Percentiles rank a stretch among this genome's conserved stretches.
phyloP scores from a whole-genome alignment of 768 basidiomycete species.

The Paxillus involutus region DNA sequence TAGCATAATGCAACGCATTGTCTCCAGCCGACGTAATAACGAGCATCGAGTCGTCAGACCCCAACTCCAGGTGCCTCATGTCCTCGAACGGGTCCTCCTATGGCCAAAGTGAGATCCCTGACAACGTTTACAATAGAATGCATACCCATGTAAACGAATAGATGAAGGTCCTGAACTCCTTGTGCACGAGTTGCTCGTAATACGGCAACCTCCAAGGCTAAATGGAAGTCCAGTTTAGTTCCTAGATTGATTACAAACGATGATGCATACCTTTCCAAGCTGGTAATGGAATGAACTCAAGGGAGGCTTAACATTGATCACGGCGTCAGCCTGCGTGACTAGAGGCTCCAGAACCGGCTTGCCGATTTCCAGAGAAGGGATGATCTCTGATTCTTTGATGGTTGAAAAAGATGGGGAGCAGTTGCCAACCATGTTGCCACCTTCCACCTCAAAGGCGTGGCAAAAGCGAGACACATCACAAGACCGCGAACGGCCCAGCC shows the following conservation, averaged over 20 bases:
- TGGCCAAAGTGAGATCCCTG: constrained; percentile 1
- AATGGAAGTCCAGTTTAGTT: constrained; percentile 3
- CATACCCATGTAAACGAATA: constrained; percentile 63
- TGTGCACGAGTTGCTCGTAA: constrained; percentile 66
- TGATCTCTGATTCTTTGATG: constrained; percentile 34
- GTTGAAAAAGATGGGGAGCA: constrained; percentile 39
- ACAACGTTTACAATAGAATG: constrained; percentile 1
- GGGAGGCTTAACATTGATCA: constrained; percentile 52
- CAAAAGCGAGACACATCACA: constrained; percentile 56
- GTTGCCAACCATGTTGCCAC: constrained; percentile 58
- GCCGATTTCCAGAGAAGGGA: constrained; percentile 44
- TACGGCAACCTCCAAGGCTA: constrained; percentile 71
- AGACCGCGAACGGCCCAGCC: constrained; percentile 66
- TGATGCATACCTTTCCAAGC: constrained; percentile 39
- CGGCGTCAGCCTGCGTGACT: constrained; percentile 21
- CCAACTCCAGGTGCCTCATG: constrained; percentile 60
- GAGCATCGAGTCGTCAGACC: constrained; percentile 62
- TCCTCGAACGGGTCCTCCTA: constrained; percentile 78
- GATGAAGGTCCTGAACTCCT: constrained; percentile 61
- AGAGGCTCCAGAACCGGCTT: constrained; percentile 33
- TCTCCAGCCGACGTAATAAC: constrained; percentile 80
- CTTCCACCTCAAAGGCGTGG: constrained; percentile 62
- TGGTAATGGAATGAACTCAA: constrained; percentile 68
- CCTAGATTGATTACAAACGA: neutral
- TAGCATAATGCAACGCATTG: constrained; percentile 79